Base-by-base conservation (phyloP, 2,329 filamentous ascomycete species). In the Aspergillus hiratsukae region DNA sequence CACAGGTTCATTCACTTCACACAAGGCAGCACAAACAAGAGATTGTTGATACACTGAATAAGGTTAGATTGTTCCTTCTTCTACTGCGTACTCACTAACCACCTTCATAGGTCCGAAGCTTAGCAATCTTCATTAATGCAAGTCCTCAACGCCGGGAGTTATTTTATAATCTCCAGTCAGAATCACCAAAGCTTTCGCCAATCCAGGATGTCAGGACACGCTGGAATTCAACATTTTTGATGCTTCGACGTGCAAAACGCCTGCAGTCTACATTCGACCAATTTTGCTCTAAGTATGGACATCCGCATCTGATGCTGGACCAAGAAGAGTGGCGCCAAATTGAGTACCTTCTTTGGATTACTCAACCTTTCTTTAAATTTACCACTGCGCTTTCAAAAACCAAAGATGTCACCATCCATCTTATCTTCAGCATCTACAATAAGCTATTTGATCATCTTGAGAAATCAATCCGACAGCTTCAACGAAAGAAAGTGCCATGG, bases 351-450 rank as follows among this genome's bases (percentile, higher is more conserved):
- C 52, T 59, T 14, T 58, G 17, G 10, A 64, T 66, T 43, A 62
- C 51, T 5, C n/a, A 62, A 14, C 59, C 49, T 5, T 64, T 66
- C 51, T 62, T 53, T 51, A 37, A 51, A 4, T 64, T 52, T 27
- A 63, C 54, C 1, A 54, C 40, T 5, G 1, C 21, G 3, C 48
- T 64, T 5, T 64, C 50, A 31, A 55, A 60, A 28, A 63, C 25
- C 4, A 52, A 41, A n/a, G 62, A 64, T 48, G 21, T 61, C 4
- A 65, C 56, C 28, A 25, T 52, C 2, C 21, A 64, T 52, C 11
- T 14, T 19, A 25, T 65, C 23, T 65, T 61, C 29, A 53, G 45
- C 8, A 62, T 64, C 50, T 65, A 64, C 17, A 63, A 65, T 27
- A 52, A 48, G 9, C 57, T 64, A 0, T 66, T 65, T 29, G n/a